Evolutionary conservation across 345 rosid genomes (phyloP).

Genomic region (Eucalyptus curtisii): DNA sequence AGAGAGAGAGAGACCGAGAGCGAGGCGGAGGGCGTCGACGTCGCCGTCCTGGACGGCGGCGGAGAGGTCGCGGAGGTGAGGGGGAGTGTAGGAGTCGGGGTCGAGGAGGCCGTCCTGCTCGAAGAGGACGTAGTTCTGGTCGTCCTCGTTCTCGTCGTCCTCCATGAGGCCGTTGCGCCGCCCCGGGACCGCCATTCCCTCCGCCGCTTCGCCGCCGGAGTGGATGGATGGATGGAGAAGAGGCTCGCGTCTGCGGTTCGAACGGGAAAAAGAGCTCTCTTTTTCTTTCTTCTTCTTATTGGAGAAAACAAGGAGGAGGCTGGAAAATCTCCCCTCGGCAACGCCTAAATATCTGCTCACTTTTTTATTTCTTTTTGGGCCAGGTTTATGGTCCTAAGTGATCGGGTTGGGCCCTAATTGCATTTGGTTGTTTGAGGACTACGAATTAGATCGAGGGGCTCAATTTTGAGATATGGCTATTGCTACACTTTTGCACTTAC

Average conservation of each 20-base stretch:
- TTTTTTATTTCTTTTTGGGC: not conserved
- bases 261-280: not conserved
- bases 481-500: not conserved
- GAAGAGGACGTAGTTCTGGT: constrained; percentile 40
- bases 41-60: constrained; percentile 59
- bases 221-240: not conserved
- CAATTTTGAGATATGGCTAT: not conserved
- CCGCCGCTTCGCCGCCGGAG: not conserved
- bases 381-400: not conserved
- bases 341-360: not conserved
- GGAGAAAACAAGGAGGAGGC: not conserved
- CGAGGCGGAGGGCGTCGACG: constrained; percentile 54
- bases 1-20: constrained; percentile 38
- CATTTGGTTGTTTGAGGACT: not conserved
- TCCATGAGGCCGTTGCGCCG: constrained; percentile 50
- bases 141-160: constrained; percentile 49
- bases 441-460: not conserved
- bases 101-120: constrained; percentile 46
- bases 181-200: constrained; percentile 69
- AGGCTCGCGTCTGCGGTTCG: not conserved
- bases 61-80: constrained; percentile 63
- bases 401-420: not conserved
- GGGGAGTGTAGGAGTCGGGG: constrained; percentile 43
- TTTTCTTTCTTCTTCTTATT: not conserved
- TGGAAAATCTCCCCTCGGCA: not conserved